These are phyloP conservation scores for Triglochin maritima DNA, from an alignment of 106 monocot genomes.

Conservation along the genomic window DNA sequence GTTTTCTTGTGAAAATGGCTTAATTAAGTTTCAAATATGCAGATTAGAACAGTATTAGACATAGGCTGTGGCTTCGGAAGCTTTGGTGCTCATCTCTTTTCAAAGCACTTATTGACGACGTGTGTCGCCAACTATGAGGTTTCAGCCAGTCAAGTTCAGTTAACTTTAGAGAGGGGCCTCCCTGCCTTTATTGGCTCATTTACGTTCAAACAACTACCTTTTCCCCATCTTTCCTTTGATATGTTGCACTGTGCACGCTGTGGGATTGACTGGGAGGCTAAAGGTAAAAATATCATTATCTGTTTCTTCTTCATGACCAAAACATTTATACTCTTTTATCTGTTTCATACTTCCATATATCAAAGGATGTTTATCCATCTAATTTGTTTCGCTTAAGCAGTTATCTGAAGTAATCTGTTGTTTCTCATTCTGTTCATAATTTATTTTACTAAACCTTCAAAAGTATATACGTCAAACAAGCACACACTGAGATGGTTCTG, in stretches of 20 bases:
- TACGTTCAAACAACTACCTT: slow-evolving; percentile 67
- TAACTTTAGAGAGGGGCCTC: slow-evolving; percentile 91
- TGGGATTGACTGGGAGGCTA: slow-evolving; percentile 73
- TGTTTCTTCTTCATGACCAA: slow-evolving; percentile 3
- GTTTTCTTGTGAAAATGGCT: neutral
- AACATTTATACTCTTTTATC: neutral
- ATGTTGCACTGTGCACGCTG: slow-evolving; percentile 91
- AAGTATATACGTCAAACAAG: no score
- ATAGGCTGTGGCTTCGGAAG: slow-evolving; percentile 96
- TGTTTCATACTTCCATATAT: neutral
- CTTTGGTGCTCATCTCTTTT: slow-evolving; percentile 88
- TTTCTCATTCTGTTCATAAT: no score
- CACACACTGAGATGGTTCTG: no score
- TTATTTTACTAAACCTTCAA: no score
- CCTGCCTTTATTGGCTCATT: slow-evolving; percentile 90
- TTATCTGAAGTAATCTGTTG: no score
- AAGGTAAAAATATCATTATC: slow-evolving; percentile 22
- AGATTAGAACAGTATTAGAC: slow-evolving; percentile 82
- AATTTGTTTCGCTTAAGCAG: no score
- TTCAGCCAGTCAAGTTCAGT: slow-evolving; percentile 91
- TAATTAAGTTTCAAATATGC: slow-evolving; percentile 8
- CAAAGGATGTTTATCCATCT: neutral
- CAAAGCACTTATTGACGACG: slow-evolving; percentile 65
- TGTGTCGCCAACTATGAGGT: slow-evolving; percentile 88
- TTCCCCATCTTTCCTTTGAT: slow-evolving; percentile 80